Evolutionary conservation across 1,284 basidiomycete species (phyloP), one percentile per base, ranked within the genome.

Genomic region (Cryptococcus jaspeensis): DNA sequence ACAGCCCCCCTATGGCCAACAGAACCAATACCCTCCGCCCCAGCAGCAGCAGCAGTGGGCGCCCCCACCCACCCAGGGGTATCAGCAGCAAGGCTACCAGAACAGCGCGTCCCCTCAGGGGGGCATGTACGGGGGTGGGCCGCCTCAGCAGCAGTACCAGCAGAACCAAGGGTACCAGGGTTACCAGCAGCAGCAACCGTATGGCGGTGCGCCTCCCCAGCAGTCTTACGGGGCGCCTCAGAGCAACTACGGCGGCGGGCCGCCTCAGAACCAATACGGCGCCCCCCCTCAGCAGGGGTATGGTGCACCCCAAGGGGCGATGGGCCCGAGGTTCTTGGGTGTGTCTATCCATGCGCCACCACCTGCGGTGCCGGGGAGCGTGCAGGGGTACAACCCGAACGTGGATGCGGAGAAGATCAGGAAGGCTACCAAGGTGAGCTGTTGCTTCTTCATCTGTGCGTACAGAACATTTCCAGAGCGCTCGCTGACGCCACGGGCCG

Each of bases 401-500:
- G 76, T 77, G 50, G 78, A 78, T 53, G 72, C 72, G 8, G 73
- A 77, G 42, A 60, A 76, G 5, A 65, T 79, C 22, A 57, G 78
- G 39, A 78, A 77, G 57, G 78, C 78, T 8, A 78, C 76, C 43
- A 79, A 79, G 66, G 74, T 71, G 56, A 55, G 36, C 8, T 5
- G n/a, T n/a, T n/a, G n/a, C n/a, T n/a, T n/a, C n/a, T n/a, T n/a
- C n/a, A n/a, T 38, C 22, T 20, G 20, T 7, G 40, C 22, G 23
- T 5, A n/a, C 16, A 18, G 25, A 23, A 18, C 6, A 23, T 18
- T 18, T n/a, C n/a, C n/a, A n/a, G n/a, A n/a, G 18, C 15, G 12
- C 15, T 23, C 18, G 23, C 23, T 23, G 41, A 43, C 18, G 41
- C n/a, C n/a, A n/a, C n/a, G n/a, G n/a, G n/a, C n/a, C n/a, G 35